These are phyloP conservation scores for Heimioporus punctisporus DNA, from an alignment of 1,284 basidiomycete species.

Conservation along the genomic window DNA sequence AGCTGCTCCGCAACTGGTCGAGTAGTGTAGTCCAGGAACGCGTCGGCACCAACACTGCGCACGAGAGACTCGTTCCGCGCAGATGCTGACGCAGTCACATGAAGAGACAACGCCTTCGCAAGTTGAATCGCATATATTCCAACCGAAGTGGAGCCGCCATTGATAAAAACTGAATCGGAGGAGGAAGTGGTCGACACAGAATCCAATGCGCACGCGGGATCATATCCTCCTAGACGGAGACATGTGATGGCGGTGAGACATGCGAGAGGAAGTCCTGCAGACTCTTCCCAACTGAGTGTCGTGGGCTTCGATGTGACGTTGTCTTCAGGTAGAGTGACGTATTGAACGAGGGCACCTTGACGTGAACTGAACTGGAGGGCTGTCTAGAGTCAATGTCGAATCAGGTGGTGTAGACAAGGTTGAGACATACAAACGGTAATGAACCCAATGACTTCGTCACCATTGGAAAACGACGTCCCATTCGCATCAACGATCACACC, in stretches of 20 bases:
- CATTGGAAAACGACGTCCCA: constrained; percentile 49
- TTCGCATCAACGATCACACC: constrained; percentile 60
- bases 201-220: constrained; percentile 16
- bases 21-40: constrained; percentile 63
- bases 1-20: constrained; percentile 47
- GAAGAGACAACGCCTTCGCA: constrained; percentile 57
- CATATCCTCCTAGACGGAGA: constrained; percentile 33
- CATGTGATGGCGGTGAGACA: constrained; percentile 59
- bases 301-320: constrained; percentile 47
- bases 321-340: constrained; percentile 46
- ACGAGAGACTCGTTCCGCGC: constrained; percentile 50
- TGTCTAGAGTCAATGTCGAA: no score
- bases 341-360: constrained; percentile 58
- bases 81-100: constrained; percentile 59
- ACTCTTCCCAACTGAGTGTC: constrained; percentile 50
- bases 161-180: constrained; percentile 58
- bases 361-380: constrained; percentile 29
- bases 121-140: constrained; percentile 68
- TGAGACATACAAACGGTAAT: constrained; percentile 39
- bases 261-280: constrained; percentile 58
- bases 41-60: constrained; percentile 43
- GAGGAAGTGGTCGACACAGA: constrained; percentile 38
- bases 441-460: constrained; percentile 63
- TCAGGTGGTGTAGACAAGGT: no score
- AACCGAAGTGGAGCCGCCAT: constrained; percentile 67